A percentile compares a stretch with the other conserved stretches of the same genome.
Evolutionary conservation across 2,329 filamentous ascomycete species (phyloP).

Genomic region (Anthostomella pinea): DNA sequence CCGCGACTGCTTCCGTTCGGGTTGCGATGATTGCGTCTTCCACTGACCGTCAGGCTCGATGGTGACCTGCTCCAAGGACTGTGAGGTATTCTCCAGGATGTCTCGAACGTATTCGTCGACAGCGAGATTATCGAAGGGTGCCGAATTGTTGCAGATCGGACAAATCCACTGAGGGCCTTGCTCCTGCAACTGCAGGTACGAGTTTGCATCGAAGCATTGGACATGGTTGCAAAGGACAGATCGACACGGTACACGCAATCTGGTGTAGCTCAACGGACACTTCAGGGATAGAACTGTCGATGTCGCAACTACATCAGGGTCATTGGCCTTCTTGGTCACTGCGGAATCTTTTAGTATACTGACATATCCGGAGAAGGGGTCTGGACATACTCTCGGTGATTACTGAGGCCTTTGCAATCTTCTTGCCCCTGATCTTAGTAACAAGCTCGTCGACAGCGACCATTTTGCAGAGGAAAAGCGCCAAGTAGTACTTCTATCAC

Average conservation of each 20-base stretch:
- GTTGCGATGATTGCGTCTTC: constrained; percentile 43
- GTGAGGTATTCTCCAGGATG: constrained; percentile 72
- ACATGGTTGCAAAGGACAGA: constrained; percentile 80
- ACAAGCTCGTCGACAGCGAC: constrained; percentile 71
- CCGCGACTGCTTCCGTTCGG: constrained; percentile 26
- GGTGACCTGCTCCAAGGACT: constrained; percentile 76
- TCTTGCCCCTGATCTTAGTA: constrained; percentile 60
- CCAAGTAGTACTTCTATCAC: constrained; percentile 66
- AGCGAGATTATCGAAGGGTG: constrained; percentile 77
- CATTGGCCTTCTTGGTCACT: constrained; percentile 80
- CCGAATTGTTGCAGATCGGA: constrained; percentile 83
- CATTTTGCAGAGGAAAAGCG: constrained; percentile 72
- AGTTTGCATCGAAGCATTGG: constrained; percentile 91
- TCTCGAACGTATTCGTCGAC: constrained; percentile 88
- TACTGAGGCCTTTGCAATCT: constrained; percentile 78
- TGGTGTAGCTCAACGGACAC: constrained; percentile 84
- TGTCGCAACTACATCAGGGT: constrained; percentile 85
- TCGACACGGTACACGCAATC: constrained; percentile 77
- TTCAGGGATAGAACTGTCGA: constrained; percentile 88
- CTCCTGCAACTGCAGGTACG: constrained; percentile 90
- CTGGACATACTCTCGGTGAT: constrained; percentile 71
- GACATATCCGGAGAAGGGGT: background rate
- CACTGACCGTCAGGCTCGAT: constrained; percentile 86
- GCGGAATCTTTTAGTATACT: constrained; percentile 19
- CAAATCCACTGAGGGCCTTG: constrained; percentile 97